phyloP scores from a whole-genome alignment of 2,329 filamentous ascomycete genomes.

The Ilyonectria destructans region DNA sequence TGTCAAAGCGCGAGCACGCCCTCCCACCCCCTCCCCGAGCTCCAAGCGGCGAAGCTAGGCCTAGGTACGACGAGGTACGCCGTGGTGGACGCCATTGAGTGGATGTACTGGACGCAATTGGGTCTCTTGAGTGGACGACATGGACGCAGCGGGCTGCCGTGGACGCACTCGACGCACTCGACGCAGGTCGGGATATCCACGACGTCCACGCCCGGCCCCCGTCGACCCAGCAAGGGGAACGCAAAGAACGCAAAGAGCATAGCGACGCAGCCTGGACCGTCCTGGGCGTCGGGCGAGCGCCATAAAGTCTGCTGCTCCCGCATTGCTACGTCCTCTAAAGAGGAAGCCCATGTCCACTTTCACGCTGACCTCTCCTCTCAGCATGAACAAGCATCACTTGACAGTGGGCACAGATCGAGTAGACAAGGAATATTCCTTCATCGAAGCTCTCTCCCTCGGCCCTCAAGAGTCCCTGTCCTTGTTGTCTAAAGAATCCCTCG shows the following conservation, averaged over 20 bases:
- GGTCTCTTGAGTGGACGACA: no score
- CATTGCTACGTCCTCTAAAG: constrained; percentile 37
- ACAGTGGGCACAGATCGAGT: constrained; percentile 40
- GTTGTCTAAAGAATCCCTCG: constrained; percentile 49
- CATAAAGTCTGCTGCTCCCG: constrained; percentile 48
- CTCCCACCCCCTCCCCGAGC: constrained; percentile 3
- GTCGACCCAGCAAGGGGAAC: background rate
- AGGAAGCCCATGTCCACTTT: constrained; percentile 35
- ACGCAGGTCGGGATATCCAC: constrained; percentile 18
- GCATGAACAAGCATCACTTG: constrained; percentile 45
- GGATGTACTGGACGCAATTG: no score
- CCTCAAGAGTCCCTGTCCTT: constrained; percentile 48
- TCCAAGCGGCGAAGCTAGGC: background rate
- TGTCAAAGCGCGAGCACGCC: constrained; percentile 35
- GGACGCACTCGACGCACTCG: background rate
- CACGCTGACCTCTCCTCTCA: constrained; percentile 30
- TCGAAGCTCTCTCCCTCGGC: constrained; percentile 51
- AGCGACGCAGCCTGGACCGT: constrained; percentile 25
- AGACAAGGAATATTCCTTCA: constrained; percentile 53
- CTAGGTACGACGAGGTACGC: background rate
- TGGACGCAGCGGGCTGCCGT: no score
- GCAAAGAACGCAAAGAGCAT: background rate
- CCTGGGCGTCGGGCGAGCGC: constrained; percentile 36
- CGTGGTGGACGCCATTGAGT: no score
- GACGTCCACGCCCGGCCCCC: constrained; percentile 7